These are phyloP conservation scores for Apocynum venetum DNA, from an alignment of 257 asterid genomes.

Conservation along the genomic window DNA sequence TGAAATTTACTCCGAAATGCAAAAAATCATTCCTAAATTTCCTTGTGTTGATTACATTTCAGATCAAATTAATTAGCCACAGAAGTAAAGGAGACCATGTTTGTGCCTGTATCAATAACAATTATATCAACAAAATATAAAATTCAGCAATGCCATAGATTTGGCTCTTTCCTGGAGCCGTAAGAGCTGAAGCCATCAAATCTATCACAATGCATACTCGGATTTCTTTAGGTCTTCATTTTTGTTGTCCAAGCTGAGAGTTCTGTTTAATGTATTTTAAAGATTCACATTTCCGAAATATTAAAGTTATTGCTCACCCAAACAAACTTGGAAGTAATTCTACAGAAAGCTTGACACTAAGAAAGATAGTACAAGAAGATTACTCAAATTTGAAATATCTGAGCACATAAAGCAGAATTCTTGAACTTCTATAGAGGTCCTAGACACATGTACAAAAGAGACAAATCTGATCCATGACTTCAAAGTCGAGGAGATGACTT, in stretches of 20 bases:
- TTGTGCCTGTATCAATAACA: neutral
- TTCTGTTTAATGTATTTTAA: neutral
- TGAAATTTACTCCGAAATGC: neutral
- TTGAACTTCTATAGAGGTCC: neutral
- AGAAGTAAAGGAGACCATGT: neutral
- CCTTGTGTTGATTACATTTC: neutral
- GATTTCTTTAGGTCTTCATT: too few relatives aligned
- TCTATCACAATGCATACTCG: neutral
- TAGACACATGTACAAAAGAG: neutral
- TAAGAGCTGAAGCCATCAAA: neutral
- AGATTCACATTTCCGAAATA: neutral
- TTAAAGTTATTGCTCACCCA: neutral
- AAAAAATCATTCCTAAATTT: too few relatives aligned
- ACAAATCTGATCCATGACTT: neutral
- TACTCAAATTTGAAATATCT: constrained; percentile 2
- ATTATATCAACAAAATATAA: too few relatives aligned
- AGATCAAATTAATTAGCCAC: neutral
- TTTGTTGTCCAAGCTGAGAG: neutral
- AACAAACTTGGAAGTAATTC: neutral
- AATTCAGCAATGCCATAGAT: neutral
- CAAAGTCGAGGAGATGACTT: constrained; percentile 40
- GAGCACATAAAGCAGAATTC: neutral
- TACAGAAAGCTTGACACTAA: neutral
- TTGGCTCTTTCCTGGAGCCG: neutral
- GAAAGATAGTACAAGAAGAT: constrained; percentile 3